Evolutionary conservation across 805 yeast genomes (phyloP).

Genomic region (Lipomyces starkeyi): DNA sequence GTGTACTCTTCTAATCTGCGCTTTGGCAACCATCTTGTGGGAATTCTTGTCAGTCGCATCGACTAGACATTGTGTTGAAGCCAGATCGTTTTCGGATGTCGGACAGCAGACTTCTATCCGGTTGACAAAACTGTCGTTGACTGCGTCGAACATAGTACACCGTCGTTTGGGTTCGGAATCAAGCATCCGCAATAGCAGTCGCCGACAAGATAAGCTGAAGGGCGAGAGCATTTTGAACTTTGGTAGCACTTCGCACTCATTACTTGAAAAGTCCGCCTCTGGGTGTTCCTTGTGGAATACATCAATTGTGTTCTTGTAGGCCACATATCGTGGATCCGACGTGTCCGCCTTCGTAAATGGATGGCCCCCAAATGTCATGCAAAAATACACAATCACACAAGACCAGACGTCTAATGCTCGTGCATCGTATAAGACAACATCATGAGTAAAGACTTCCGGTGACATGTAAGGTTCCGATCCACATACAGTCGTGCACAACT

Average conservation of each 20-base stretch:
- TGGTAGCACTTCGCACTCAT: conserved; percentile 29
- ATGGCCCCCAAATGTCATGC: conserved; percentile 59
- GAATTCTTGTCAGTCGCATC: conserved; percentile 29
- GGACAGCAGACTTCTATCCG: conserved; percentile 39
- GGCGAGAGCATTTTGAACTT: conserved; percentile 31
- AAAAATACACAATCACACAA: conserved; percentile 91
- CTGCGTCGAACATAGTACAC: conserved; percentile 74
- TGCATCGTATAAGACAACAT: conserved; percentile 63
- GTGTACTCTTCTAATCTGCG: conserved; percentile 31
- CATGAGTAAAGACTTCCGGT: conserved; percentile 64
- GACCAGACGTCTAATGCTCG: conserved; percentile 89
- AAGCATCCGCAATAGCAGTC: conserved; percentile 75
- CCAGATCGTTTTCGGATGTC: conserved; percentile 18
- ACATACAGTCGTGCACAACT: conserved; percentile 74
- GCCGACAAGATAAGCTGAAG: conserved; percentile 32
- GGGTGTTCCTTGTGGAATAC: conserved; percentile 32
- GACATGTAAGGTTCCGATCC: conserved; percentile 92
- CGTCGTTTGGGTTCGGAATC: conserved; percentile 80
- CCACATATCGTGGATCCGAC: conserved; percentile 40
- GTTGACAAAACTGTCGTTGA: conserved; percentile 76
- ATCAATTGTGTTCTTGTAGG: conserved; percentile 23
- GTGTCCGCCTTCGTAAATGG: conserved; percentile 43
- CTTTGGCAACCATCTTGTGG: conserved; percentile 12
- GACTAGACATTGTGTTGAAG: neutral
- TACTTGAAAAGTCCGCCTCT: conserved; percentile 25